Evolutionary conservation across 768 basidiomycete genomes (phyloP).

Genomic region (Mycena leptocephala): DNA sequence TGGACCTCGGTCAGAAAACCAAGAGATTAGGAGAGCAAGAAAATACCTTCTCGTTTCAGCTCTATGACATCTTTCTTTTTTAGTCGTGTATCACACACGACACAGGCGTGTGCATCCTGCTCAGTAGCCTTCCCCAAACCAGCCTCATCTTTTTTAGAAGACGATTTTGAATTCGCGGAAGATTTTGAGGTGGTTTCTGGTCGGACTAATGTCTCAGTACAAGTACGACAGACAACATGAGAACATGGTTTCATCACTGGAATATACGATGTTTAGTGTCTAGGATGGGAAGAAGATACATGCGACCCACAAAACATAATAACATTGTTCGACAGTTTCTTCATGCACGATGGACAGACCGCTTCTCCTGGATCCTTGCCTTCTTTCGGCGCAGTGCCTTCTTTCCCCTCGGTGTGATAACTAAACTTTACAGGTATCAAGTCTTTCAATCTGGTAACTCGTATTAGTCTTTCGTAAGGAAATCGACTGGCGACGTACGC

Average conservation of each 20-base stretch:
- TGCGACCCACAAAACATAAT: constrained; percentile 74
- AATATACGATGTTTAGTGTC: neutral
- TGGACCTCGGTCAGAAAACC: neutral
- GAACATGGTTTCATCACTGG: constrained; percentile 90
- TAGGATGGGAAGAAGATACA: neutral
- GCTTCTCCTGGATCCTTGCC: constrained; percentile 70
- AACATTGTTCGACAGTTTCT: constrained; percentile 84
- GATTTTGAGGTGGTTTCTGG: constrained; percentile 58
- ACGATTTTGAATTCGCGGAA: neutral
- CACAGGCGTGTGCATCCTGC: constrained; percentile 65
- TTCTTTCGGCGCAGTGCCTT: constrained; percentile 55
- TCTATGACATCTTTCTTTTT: constrained; percentile 85
- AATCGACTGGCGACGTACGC: constrained; percentile 64
- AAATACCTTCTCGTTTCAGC: constrained; percentile 89
- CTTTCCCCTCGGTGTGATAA: constrained; percentile 58
- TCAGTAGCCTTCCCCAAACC: neutral
- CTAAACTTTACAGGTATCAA: constrained; percentile 89
- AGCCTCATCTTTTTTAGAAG: constrained; percentile 1
- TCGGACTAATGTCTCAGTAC: constrained; percentile 89
- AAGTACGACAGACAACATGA: constrained; percentile 94
- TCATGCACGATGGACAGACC: constrained; percentile 93
- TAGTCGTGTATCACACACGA: constrained; percentile 84
- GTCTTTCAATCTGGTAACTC: constrained; percentile 79
- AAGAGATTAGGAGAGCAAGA: neutral
- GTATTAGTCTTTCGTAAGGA: constrained; percentile 9